Evolutionary conservation across 306 rosid genomes (phyloP), one percentile per base, ranked within the genome.

Genomic region (Corylus avellana): DNA sequence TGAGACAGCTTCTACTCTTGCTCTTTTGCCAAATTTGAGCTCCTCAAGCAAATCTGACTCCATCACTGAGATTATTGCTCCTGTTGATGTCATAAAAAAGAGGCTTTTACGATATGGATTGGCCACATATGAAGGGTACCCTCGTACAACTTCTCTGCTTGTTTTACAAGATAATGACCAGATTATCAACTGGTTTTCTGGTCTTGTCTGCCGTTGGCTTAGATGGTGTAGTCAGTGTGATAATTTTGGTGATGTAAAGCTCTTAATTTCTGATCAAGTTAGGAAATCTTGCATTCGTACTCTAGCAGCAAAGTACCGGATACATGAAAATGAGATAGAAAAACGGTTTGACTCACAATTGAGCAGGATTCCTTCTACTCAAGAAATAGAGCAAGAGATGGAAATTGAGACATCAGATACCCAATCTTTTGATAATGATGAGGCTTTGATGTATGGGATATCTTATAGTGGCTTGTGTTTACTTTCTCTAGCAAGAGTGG

Each of bases 261-360:
- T 83, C 77, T 75, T 91, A 79, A 84, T 94, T 58, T 82, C 88
- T 1, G 84, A 85, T 84, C 83, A 86, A 50, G 84, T 92, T 79
- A 87, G 94, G 79, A 89, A 87, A 82, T 92, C 98, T n/a, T 94
- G 98, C 89, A 88, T 92, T 76, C 93, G 92, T 61, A 94, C 98
- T 35, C 88, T 94, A 69, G 98, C 97, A n/a, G 81, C 88, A 44
- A 94, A 94, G 87, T 90, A 89, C 77, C 91, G 91, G 54, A 58
- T 90, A 32, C 92, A 87, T 71, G 98, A 92, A 87, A 83, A 39
- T 14, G 87, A 86, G 78, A 91, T 92, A 81, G 97, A 88, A 76
- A 92, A 87, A 74, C 87, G 53, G 70, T 92, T 92, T 84, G 97
- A 90, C 61, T 77, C 67, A 58, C 94, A 94, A 71, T 89, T 92